These are phyloP conservation scores for Ascobolus immersus DNA, from an alignment of 495 filamentous ascomycete genomes.

Conservation along the genomic window DNA sequence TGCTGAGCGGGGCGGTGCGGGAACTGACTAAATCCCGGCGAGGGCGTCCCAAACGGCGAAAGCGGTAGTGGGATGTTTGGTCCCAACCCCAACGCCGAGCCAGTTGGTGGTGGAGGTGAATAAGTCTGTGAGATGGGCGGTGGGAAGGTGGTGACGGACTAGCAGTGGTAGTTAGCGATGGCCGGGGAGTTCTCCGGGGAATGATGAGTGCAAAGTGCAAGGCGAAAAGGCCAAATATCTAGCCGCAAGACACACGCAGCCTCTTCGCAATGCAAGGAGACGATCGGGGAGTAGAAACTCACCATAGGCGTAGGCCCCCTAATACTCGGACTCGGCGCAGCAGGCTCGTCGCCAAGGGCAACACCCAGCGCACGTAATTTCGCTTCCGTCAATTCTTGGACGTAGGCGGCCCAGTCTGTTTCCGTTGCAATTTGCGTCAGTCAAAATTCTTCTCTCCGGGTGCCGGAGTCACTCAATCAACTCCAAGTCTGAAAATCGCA, in stretches of 20 bases:
- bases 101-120: slow-evolving; percentile 11
- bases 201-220: too few species aligned
- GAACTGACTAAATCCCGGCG: too few species aligned
- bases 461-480: too few species aligned
- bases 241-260: too few species aligned
- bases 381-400: slow-evolving; percentile 54
- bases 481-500: too few species aligned
- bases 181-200: too few species aligned
- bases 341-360: slow-evolving; percentile 38
- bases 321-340: slow-evolving; percentile 14
- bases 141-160: slow-evolving; percentile 9
- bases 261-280: not conserved
- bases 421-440: too few species aligned
- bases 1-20: too few species aligned
- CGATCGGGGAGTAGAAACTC: slow-evolving; percentile 1
- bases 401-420: slow-evolving; percentile 60
- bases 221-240: too few species aligned
- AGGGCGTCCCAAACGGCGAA: too few species aligned
- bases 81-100: slow-evolving; percentile 15
- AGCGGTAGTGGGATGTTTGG: too few species aligned
- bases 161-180: slow-evolving; percentile 4
- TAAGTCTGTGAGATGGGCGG: slow-evolving; percentile 13
- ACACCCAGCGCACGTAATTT: slow-evolving; percentile 81
- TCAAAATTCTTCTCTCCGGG: too few species aligned
- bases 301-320: slow-evolving; percentile 16